Evolutionary conservation across 768 basidiomycete genomes (phyloP), one percentile per base, ranked within the genome.

Genomic region (Boletus patriciae): DNA sequence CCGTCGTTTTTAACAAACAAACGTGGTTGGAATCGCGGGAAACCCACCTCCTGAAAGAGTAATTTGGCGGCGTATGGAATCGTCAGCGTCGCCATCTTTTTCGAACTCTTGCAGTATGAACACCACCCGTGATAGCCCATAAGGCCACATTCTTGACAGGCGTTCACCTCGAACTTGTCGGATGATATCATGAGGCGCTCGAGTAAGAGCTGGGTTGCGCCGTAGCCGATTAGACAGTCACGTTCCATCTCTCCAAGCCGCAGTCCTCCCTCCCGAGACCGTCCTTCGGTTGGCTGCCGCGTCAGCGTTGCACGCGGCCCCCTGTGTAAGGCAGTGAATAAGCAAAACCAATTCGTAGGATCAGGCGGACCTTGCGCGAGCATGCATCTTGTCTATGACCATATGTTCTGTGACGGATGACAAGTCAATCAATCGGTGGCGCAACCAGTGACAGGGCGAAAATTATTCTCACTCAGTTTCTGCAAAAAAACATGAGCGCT

Each of bases 341-440:
- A 59, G 29, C 31, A 27, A 34, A 25, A 9, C 19, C 25, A 25
- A 25, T 25, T 25, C 25, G 2, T 25, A 25, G 50, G 44, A 49
- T 33, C 40, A 25, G 27, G 37, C 80, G 65, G 71, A 88, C 92
- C 93, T 88, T 49, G 97, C 94, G 55, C 97, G 88, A 62, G 97
- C 97, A 66, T 99, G 97, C 97, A 99, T 99, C 80, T 99, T 99
- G 80, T 99, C 97, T 88, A 98, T 90, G 49, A 98, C 96, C 96
- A 98, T 98, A 77, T 96, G 95, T 78, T 95, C 87, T 90, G 62
- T 40, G 48, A 38, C 23, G 56, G 23, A 52, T 57, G 61, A 57
- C 21, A 51, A 64, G 61, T 65, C n/a, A 62, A 46, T 53, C 38
- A 48, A 40, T 37, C 48, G 7, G 51, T 48, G 47, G 21, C 45